Base-by-base conservation (phyloP, 352 stramenopile genomes). In the Phytophthora hybrid region DNA sequence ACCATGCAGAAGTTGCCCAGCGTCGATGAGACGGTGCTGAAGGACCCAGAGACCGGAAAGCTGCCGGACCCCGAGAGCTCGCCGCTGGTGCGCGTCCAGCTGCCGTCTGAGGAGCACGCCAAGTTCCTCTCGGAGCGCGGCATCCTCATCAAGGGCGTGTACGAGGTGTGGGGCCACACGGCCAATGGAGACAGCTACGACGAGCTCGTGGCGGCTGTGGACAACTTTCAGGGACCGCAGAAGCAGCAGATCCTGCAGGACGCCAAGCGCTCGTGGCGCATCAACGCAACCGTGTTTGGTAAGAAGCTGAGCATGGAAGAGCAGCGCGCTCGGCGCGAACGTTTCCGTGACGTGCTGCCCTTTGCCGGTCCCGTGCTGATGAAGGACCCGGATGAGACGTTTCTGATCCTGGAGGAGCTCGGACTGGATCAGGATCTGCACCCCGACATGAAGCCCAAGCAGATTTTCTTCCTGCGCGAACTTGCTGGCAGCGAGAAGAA, bases 131-230 rank as follows among this genome's bases (percentile, higher is more conserved):
- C 87, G 16, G 79, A 81, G 71, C 90, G 90, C 39, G 87, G 84
- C 23, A 93, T 96, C 52, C 82, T 95, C 11, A 80, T 96, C 44
- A 96, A 96, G 63, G 85, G 83, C 54, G 84, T 96, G 46, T 94
- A 95, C 70, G 81, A 96, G 55, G 79, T 94, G 16, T 96, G 88
- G 88, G 86, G 81, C 21, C 76, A 89, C 54, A 63, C 71, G 18
- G 37, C 57, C 10, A 47, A 21, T 61, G 60, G 51, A 32, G 71
- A 62, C 7, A 65, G 78, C 37, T 94, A 95, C 66, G 77, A 80
- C 9, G 69, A 80, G 32, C 77, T 96, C 8, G 84, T 91, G 23
- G 13, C 52, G 14, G 77, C 81, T 0, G 84, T 93, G n/a, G 73
- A 73, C 0, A 41, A 34, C 5, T 93, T 78, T 49, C 31, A 61